These are phyloP conservation scores for Fusarium chuoi DNA, from an alignment of 2,329 filamentous ascomycete species.

Conservation along the genomic window DNA sequence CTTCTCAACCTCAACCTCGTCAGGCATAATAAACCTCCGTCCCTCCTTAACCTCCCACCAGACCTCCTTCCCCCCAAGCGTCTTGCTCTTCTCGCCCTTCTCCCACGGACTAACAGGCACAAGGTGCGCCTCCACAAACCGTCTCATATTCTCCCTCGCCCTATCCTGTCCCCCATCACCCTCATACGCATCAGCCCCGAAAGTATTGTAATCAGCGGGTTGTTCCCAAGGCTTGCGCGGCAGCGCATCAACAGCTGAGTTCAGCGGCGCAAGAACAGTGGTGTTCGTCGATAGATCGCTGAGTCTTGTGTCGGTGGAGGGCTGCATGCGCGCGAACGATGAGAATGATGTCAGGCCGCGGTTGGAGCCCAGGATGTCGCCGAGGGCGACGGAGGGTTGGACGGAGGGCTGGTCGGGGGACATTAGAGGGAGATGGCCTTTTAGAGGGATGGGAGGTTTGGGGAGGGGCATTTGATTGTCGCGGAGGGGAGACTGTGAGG, in stretches of 20 bases:
- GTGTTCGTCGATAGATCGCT: constrained; percentile 74
- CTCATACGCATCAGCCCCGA: constrained; percentile 79
- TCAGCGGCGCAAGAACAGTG: constrained; percentile 88
- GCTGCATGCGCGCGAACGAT: constrained; percentile 79
- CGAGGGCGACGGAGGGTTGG: constrained; percentile 72
- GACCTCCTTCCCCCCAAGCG: constrained; percentile 70
- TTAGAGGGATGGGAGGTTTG: constrained; percentile 17
- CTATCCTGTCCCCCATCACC: constrained; percentile 79
- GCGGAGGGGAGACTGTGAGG: constrained; percentile 21
- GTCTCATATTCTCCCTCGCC: constrained; percentile 78
- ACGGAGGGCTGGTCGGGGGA: constrained; percentile 40
- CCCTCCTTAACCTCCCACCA: constrained; percentile 84
- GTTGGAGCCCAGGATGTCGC: constrained; percentile 84
- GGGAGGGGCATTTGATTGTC: neutral
- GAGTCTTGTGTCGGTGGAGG: constrained; percentile 74
- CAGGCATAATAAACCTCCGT: constrained; percentile 80
- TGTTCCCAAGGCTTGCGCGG: constrained; percentile 90
- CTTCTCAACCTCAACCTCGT: constrained; percentile 78
- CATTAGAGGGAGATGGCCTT: constrained; percentile 44
- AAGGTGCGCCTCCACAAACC: constrained; percentile 89
- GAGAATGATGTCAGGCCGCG: constrained; percentile 87
- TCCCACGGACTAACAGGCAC: constrained; percentile 80
- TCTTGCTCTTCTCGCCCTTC: constrained; percentile 72
- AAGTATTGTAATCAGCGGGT: constrained; percentile 73
- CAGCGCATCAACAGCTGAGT: constrained; percentile 80